Conservation (phyloP, 2,329 filamentous ascomycete genomes). For the Calonectria hawksworthii region DNA sequence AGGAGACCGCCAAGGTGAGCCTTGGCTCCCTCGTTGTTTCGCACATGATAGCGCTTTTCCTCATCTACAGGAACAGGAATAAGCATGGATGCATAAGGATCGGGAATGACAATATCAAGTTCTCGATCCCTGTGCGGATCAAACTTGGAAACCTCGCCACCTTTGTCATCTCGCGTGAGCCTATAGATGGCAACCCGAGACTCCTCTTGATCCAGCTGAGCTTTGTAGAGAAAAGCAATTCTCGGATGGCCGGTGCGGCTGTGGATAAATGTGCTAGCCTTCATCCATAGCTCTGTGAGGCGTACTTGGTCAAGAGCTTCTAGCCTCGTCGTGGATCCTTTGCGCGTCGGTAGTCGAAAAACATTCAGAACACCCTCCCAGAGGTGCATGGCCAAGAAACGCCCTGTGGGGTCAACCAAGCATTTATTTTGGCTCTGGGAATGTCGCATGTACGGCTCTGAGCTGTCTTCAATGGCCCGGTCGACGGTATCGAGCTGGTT, state of each 20-base stretch:
- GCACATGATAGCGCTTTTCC: slow-evolving; percentile 72
- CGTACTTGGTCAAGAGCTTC: slow-evolving; percentile 68
- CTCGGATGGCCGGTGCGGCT: slow-evolving; percentile 71
- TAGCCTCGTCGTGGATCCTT: slow-evolving; percentile 59
- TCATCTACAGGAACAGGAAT: slow-evolving; percentile 73
- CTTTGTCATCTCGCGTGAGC: slow-evolving; percentile 70
- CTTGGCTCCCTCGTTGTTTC: slow-evolving; percentile 65
- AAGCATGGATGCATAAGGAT: slow-evolving; percentile 70
- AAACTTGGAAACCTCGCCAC: slow-evolving; percentile 67
- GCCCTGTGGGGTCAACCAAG: slow-evolving; percentile 84
- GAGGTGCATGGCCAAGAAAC: slow-evolving; percentile 69
- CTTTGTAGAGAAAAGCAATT: slow-evolving; percentile 72
- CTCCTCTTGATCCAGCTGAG: slow-evolving; percentile 64
- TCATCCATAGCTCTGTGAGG: slow-evolving; percentile 72
- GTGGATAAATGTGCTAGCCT: slow-evolving; percentile 69
- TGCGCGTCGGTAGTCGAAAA: slow-evolving; percentile 63
- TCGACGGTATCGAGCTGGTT: slow-evolving; percentile 65
- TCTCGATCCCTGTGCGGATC: slow-evolving; percentile 69
- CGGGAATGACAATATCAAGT: slow-evolving; percentile 65
- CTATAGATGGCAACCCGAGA: slow-evolving; percentile 71
- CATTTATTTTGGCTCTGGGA: slow-evolving; percentile 87
- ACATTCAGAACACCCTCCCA: slow-evolving; percentile 73
- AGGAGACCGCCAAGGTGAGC: slow-evolving; percentile 79
- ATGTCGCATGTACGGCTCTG: slow-evolving; percentile 77
- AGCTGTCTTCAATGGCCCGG: slow-evolving; percentile 65